A percentile compares a stretch with the other conserved stretches of the same genome.
Evolutionary conservation across 208 protist genomes (phyloP).

Genomic region (Crithidia fasciculata): DNA sequence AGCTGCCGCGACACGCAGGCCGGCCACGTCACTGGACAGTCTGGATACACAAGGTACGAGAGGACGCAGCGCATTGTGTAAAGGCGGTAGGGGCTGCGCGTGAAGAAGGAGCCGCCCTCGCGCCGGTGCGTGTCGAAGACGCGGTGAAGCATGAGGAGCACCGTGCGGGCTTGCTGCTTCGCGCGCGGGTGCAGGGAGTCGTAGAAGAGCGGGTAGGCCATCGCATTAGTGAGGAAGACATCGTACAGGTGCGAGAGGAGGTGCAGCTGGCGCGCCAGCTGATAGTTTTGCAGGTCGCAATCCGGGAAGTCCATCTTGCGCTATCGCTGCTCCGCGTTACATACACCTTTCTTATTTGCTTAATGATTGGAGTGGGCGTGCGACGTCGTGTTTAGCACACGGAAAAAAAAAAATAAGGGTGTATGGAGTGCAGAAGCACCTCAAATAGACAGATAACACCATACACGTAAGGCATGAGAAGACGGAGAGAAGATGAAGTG

Average conservation of each 20-base stretch:
- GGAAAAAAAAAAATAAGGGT: too few relatives aligned
- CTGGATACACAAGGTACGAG: conserved; percentile 65
- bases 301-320: conserved; percentile 31
- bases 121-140: conserved; percentile 19
- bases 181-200: conserved; percentile 52
- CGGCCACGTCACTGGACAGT: background rate
- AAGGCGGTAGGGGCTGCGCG: conserved; percentile 20
- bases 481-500: too few relatives aligned
- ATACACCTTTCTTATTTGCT: too few relatives aligned
- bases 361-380: too few relatives aligned
- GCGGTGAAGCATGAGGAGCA: conserved; percentile 59
- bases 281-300: conserved; percentile 60
- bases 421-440: too few relatives aligned
- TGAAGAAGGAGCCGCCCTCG: conserved; percentile 5
- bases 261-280: conserved; percentile 76
- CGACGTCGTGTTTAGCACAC: too few relatives aligned
- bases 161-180: conserved; percentile 32
- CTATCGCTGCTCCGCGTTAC: too few relatives aligned
- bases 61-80: conserved; percentile 42
- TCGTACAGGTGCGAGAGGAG: conserved; percentile 59
- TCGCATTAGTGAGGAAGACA: conserved; percentile 55
- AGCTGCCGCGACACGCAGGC: conserved; percentile 10
- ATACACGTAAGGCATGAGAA: too few relatives aligned
- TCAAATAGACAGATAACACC: too few relatives aligned
- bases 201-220: conserved; percentile 73